Evolutionary conservation across 2,329 filamentous ascomycete genomes (phyloP), one percentile per base, ranked within the genome.

Genomic region (Stylonectria norvegica): DNA sequence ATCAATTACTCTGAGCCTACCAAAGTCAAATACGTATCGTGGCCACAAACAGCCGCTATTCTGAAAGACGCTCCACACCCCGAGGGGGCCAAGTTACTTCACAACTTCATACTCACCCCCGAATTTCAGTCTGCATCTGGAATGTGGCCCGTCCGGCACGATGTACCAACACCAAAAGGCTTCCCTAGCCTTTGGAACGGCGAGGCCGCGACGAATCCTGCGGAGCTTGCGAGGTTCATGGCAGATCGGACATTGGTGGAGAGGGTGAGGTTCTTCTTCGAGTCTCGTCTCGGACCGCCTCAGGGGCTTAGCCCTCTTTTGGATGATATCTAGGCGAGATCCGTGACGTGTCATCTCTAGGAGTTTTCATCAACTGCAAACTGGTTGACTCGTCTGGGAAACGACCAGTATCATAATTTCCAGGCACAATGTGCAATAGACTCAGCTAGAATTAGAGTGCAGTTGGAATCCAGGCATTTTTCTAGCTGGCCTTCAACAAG

Each of bases 1-100:
- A 10, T 64, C 19, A 58, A 56, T 16, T 39, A 55, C 22, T 45
- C 58, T 0, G 50, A 62, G 10, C 67, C 70, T 1, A 61, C 48
- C 10, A 45, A 64, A n/a, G 69, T 61, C 5, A 45, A 62, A 33
- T 75, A 69, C 43, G 67, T 72, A 5, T 62, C 63, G 4, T 78
- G 74, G 74, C 48, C 70, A 1, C 73, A 78, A 47, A 64, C 56
- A 0, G 70, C 58, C 2, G 75, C 64, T 1, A 78, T 78, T 41
- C 58, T 72, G 20, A 68, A 66, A 38, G 58, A 70, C 20, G 71
- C 74, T 0, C 69, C 70, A 0, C 70, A 72, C 35, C 70, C 71
- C 0, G 72, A 77, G 53, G 65, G 65, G 20, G 70, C 74, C 19
- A 77, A 75, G 59, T 57, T 77, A 18, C 63, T 77, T 7, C 64